Evolutionary conservation across 441 rosid species (phyloP), one percentile per base, ranked within the genome.

Genomic region (Euphorbia celastroides): DNA sequence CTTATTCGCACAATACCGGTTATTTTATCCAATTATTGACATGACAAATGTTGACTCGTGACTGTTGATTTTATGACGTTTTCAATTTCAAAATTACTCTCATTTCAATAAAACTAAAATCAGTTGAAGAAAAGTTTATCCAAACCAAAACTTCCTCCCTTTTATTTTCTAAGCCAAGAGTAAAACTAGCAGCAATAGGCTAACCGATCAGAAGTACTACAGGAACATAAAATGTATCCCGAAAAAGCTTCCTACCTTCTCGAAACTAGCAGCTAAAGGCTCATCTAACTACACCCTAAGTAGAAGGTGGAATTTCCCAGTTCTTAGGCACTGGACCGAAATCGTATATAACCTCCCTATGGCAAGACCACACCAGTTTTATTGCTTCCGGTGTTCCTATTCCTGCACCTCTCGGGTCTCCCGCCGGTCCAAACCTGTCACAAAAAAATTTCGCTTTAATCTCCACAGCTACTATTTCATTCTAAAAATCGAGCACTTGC

Each of bases 361-460:
- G 99, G 82, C 97, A 89, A 68, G 99, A 94, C 99, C 99, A 94
- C 11, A 94, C 99, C 3, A 92, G 86, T 83, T 83, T 92, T 84
- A 94, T 91, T 2, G 99, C 99, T 67, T 94, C 99, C 0, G 99
- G 97, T 19, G 97, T 92, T 50, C 99, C 99, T 52, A 94, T 94
- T 60, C 99, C 99, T 0, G 99, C 99, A 38, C 99, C 97, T 79
- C 97, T 84, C 0, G 99, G 99, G 77, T 94, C 99, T 32, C 99
- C 99, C 0, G 97, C 88, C 0, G 97, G 99, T 74, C 99, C 99
- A 75, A 94, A 94, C 97, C 98, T 93, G 78, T 36, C 19, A 20
- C 11, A 38, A 5, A 20, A 27, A 14, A 22, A 26, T 8, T 30
- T 27, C 1, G 23, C 30, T 50, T 11, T 32, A 7, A 54, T 20